Conservation (phyloP, 2,329 filamentous ascomycete genomes). For the Podosphaera aphanis region DNA sequence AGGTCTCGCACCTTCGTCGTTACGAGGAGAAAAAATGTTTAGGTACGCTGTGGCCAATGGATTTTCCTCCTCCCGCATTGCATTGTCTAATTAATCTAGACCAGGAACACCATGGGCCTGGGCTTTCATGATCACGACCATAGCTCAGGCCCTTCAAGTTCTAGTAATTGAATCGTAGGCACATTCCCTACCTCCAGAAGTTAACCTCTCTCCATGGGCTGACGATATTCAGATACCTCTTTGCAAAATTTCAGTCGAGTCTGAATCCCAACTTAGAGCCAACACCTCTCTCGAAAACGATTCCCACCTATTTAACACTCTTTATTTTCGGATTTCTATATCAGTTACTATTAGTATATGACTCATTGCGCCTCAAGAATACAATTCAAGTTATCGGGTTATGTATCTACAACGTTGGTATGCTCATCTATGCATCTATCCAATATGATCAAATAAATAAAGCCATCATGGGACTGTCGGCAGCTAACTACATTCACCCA, state of each 20-base stretch:
- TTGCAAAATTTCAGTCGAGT: slow-evolving; percentile 57
- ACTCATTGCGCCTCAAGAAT: slow-evolving; percentile 83
- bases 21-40: slow-evolving; percentile 32
- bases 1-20: slow-evolving; percentile 11
- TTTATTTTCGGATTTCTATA: slow-evolving; percentile 97
- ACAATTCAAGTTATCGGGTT: slow-evolving; percentile 96
- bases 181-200: slow-evolving; percentile 7
- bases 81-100: slow-evolving; percentile 4
- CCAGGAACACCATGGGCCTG: slow-evolving; percentile 76
- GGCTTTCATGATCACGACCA: slow-evolving; percentile 51
- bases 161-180: slow-evolving; percentile 73
- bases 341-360: slow-evolving; percentile 71
- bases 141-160: slow-evolving; percentile 56
- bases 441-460: slow-evolving; percentile 76
- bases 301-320: slow-evolving; percentile 83
- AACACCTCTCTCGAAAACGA: slow-evolving; percentile 39
- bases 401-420: slow-evolving; percentile 73
- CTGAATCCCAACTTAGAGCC: slow-evolving; percentile 26
- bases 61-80: neutral
- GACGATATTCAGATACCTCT: slow-evolving; percentile 42
- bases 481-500: slow-evolving; percentile 19
- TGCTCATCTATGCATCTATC: slow-evolving; percentile 79
- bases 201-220: too few relatives aligned
- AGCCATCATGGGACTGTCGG: slow-evolving; percentile 35
- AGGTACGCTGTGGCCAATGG: slow-evolving; percentile 18